These are phyloP conservation scores for Tardiomyces depauwii DNA, from an alignment of 1,139 yeast species.

Conservation along the genomic window DNA sequence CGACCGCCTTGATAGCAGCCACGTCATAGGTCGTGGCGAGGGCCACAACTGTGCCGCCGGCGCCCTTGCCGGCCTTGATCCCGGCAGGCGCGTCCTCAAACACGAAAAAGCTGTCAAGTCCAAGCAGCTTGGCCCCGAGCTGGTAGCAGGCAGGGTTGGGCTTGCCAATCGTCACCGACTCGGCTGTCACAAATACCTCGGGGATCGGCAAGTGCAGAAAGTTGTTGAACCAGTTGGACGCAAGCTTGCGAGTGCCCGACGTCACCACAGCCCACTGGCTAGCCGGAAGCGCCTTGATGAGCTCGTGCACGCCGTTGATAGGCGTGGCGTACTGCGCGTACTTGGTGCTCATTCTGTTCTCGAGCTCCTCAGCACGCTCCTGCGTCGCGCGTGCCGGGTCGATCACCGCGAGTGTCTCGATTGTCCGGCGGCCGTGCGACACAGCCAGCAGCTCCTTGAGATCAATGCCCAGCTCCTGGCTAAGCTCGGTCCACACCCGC, in stretches of 20 bases:
- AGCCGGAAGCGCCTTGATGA: conserved; percentile 38
- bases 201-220: conserved; percentile 53
- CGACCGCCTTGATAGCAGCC: conserved; percentile 55
- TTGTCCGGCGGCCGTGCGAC: conserved; percentile 76
- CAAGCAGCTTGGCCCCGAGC: conserved; percentile 49
- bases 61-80: conserved; percentile 71
- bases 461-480: conserved; percentile 59
- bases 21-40: conserved; percentile 72
- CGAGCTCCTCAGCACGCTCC: conserved; percentile 57
- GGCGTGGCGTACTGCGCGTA: conserved; percentile 63
- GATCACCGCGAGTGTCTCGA: conserved; percentile 63
- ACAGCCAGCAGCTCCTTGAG: conserved; percentile 60
- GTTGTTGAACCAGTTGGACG: conserved; percentile 63
- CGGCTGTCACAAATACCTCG: conserved; percentile 68
- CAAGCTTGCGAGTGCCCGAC: conserved; percentile 68
- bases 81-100: conserved; percentile 90
- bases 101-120: conserved; percentile 45
- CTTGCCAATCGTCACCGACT: conserved; percentile 64
- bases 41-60: conserved; percentile 77
- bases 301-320: conserved; percentile 61
- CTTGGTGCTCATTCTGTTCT: conserved; percentile 59
- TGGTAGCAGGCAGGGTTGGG: conserved; percentile 80
- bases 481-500: conserved; percentile 69
- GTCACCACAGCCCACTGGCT: conserved; percentile 72
- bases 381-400: conserved; percentile 64